These are phyloP conservation scores for Mallotus repandus DNA, from an alignment of 441 rosid genomes.

Conservation along the genomic window DNA sequence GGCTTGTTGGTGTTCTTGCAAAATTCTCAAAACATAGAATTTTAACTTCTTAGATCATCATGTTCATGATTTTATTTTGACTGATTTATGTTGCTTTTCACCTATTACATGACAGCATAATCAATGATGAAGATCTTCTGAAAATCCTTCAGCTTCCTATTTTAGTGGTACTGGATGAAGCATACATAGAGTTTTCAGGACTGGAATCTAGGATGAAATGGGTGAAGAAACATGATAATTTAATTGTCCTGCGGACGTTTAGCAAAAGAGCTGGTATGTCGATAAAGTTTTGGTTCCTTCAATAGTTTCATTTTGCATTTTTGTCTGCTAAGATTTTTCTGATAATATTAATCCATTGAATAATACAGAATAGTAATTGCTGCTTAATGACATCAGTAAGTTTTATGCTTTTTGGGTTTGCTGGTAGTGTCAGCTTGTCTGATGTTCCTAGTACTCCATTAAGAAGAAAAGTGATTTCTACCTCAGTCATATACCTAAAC, in stretches of 20 bases:
- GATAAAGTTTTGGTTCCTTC: background rate
- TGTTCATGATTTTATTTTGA: conserved; percentile 10
- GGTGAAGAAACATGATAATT: conserved; percentile 90
- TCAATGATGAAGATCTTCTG: conserved; percentile 77
- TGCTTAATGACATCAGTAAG: background rate
- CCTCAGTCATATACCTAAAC: background rate
- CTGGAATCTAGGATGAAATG: conserved; percentile 79
- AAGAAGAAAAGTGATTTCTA: too few relatives aligned
- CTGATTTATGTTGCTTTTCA: conserved; percentile 5
- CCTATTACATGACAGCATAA: conserved; percentile 44
- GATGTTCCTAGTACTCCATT: background rate
- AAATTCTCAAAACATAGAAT: background rate
- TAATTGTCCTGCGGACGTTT: conserved; percentile 88
- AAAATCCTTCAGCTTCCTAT: conserved; percentile 79
- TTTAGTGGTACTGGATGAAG: conserved; percentile 93
- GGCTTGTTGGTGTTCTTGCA: background rate
- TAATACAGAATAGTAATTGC: background rate
- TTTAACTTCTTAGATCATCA: background rate
- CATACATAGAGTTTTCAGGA: conserved; percentile 91
- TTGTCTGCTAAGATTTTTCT: background rate
- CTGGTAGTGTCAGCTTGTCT: background rate
- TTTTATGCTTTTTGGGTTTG: background rate
- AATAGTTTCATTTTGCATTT: background rate
- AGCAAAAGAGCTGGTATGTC: conserved; percentile 95
- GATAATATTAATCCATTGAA: conserved; percentile 1